Evolutionary conservation across 116 monocot species (phyloP).

Genomic region (Iris pallida): DNA sequence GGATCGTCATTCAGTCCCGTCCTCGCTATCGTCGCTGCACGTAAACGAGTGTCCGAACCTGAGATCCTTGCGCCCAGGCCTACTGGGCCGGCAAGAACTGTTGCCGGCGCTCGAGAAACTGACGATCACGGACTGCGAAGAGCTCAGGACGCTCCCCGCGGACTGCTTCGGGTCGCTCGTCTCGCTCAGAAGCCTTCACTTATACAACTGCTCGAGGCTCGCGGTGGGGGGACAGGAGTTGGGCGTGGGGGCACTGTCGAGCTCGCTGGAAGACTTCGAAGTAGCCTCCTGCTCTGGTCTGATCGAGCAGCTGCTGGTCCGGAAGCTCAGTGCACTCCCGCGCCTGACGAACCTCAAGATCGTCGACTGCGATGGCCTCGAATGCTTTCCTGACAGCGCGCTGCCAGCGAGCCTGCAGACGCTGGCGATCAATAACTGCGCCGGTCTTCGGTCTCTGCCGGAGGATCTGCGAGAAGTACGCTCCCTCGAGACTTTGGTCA

Average conservation of each 20-base stretch:
- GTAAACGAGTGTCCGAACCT: slow-evolving; percentile 21
- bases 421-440: neutral
- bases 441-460: neutral
- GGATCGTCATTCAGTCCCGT: neutral
- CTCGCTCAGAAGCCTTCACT: slow-evolving; percentile 23
- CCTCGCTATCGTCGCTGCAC: slow-evolving; percentile 19
- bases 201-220: slow-evolving; percentile 24
- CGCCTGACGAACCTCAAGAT: neutral
- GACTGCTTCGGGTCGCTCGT: slow-evolving; percentile 10
- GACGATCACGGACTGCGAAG: slow-evolving; percentile 24
- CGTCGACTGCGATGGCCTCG: neutral
- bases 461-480: neutral
- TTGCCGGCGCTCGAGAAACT: slow-evolving; percentile 13
- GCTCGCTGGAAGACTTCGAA: neutral
- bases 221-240: neutral
- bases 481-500: neutral
- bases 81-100: slow-evolving; percentile 4
- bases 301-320: neutral
- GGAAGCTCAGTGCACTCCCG: neutral
- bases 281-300: neutral
- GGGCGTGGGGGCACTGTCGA: neutral
- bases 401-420: neutral
- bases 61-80: slow-evolving; percentile 16
- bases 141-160: neutral
- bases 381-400: neutral